Evolutionary conservation across 768 basidiomycete species (phyloP), one percentile per base, ranked within the genome.

Genomic region (Paxillus rubicundulus): DNA sequence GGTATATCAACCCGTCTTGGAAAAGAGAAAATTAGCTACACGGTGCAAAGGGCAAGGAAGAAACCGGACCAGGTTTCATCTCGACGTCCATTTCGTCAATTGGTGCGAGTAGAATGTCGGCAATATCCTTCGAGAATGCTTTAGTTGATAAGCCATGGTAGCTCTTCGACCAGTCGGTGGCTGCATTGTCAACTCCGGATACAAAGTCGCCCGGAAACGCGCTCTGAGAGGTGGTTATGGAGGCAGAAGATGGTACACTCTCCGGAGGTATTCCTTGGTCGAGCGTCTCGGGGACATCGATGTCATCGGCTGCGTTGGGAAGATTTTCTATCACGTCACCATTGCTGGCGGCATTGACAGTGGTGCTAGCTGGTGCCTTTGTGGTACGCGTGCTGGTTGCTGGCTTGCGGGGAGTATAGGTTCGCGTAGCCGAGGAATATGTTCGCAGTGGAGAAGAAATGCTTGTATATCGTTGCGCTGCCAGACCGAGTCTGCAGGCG

Each of bases 1-100:
- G 83, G 71, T 98, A 98, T 10, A 97, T 72, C 38, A 98, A 77
- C 5, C 96, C 96, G 60, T 98, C 96, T 96, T 52, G 8, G 6
- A 18, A 39, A 33, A 50, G 17, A 55, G 16, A 18, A 45, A 7
- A 21, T 52, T 18, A 60, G 33, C 14, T 18, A 21, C 14, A 27
- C 16, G 16, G 5, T 6, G 2, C 1, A 20, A n/a, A n/a, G 16
- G 20, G 34, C 18, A 24, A 10, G 27, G 37, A 12, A 50, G 1
- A 8, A 20, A 13, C 72, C 84, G 46, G 42, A 89, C 94, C 95
- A 50, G 96, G 96, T 66, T 98, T 98, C 32, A 96, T 86, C 72
- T 98, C 95, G 33, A 98, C 79, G 69, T 98, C 92, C 49, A 76
- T 50, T 5, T 87, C 80, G 40, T 89, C 81, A 4, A 98, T 59